A percentile compares a stretch with the other conserved stretches of the same genome.
phyloP scores from a whole-genome alignment of 2,329 filamentous ascomycete species.

The Lachnellula occidentalis region DNA sequence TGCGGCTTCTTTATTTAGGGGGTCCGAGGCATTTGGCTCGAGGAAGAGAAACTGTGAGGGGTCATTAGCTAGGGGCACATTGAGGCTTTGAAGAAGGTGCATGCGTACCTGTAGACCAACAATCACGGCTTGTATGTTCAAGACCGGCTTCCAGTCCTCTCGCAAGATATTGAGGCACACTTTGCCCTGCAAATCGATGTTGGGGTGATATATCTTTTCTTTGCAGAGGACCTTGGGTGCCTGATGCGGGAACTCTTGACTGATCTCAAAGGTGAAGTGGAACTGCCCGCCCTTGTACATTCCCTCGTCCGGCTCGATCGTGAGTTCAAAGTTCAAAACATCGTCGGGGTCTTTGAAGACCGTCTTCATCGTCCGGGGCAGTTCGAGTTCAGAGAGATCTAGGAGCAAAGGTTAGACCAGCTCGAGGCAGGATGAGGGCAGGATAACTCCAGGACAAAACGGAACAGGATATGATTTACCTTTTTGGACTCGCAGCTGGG shows the following conservation, averaged over 20 bases:
- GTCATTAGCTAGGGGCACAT: constrained; percentile 6
- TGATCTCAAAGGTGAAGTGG: constrained; percentile 86
- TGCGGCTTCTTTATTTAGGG: constrained; percentile 96
- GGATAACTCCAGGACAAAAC: constrained; percentile 1
- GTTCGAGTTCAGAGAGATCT: constrained; percentile 78
- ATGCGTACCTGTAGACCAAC: constrained; percentile 73
- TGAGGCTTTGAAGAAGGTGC: constrained; percentile 14
- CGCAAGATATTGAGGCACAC: constrained; percentile 95
- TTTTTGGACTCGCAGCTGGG: constrained; percentile 92
- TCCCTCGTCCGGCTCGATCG: constrained; percentile 78
- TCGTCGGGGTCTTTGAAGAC: constrained; percentile 78
- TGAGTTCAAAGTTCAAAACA: constrained; percentile 77
- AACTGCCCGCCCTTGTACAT: constrained; percentile 86
- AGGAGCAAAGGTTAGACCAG: constrained; percentile 6
- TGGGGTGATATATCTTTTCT: constrained; percentile 98
- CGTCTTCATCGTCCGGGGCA: constrained; percentile 75
- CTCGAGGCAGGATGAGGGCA: neutral
- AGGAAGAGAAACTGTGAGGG: constrained; percentile 82
- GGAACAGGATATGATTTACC: constrained; percentile 46
- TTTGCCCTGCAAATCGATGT: constrained; percentile 96
- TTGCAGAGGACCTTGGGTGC: constrained; percentile 95
- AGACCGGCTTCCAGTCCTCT: constrained; percentile 98
- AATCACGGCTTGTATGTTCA: constrained; percentile 95
- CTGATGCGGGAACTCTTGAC: constrained; percentile 93
- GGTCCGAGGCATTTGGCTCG: constrained; percentile 93